Conservation (phyloP, 371 early-diverging fungal species). For the Ordospora pajunii region DNA sequence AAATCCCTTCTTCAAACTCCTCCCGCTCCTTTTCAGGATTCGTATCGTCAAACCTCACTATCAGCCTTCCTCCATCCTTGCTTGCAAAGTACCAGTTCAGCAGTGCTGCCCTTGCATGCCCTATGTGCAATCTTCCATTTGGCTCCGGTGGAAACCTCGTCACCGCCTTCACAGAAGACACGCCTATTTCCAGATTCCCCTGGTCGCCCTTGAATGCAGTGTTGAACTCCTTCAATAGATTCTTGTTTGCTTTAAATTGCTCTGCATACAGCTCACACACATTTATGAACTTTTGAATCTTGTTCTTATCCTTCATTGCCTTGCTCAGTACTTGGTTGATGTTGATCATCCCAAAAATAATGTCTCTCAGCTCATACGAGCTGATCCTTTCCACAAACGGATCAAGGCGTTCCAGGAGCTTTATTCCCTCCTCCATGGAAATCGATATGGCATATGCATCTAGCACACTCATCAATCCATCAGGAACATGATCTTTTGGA, state of each 20-base stretch:
- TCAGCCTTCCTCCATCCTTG: conserved; percentile 76
- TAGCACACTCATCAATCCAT: neutral
- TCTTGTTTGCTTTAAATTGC: conserved; percentile 27
- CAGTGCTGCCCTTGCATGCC: conserved; percentile 96
- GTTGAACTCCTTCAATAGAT: conserved; percentile 49
- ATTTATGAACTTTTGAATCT: conserved; percentile 11
- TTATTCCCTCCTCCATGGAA: neutral
- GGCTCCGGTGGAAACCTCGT: conserved; percentile 98
- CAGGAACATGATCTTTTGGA: neutral
- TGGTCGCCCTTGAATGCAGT: conserved; percentile 34
- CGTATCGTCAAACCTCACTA: conserved; percentile 97
- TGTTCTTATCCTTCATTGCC: conserved; percentile 30
- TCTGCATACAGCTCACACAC: conserved; percentile 36
- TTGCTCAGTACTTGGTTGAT: neutral
- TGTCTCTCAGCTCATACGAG: conserved; percentile 10
- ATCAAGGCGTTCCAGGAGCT: neutral
- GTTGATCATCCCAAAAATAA: conserved; percentile 50
- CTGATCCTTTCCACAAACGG: neutral
- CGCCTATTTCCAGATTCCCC: conserved; percentile 37
- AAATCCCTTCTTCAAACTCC: conserved; percentile 54
- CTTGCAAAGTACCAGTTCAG: conserved; percentile 92
- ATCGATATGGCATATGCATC: neutral
- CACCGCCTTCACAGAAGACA: conserved; percentile 56
- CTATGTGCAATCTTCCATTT: conserved; percentile 90
- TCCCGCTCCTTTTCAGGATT: conserved; percentile 92